Evolutionary conservation across 345 rosid species (phyloP), one percentile per base, ranked within the genome.

Genomic region (Syzygium jambos): DNA sequence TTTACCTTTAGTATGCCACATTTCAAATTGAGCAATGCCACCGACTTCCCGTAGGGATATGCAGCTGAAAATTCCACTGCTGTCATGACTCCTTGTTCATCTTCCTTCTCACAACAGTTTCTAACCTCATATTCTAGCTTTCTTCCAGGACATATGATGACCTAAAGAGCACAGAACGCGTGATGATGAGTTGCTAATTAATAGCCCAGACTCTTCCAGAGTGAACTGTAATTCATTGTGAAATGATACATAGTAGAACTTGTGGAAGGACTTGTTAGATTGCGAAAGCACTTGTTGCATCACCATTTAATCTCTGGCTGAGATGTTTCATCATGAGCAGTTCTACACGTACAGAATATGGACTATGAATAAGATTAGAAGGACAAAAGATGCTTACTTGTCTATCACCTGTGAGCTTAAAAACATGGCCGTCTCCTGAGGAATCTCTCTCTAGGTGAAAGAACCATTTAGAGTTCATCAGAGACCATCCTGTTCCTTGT

Each of bases 1-100:
- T 52, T 17, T 41, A 73, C 90, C 89, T 88, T 77, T 11, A 87
- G 41, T 68, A 49, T 51, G 51, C 86, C 85, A 49, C 88, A 86
- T 51, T 87, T 85, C 68, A 87, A 85, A 85, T 85, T 29, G 23
- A 84, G 87, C 49, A 88, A 65, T 10, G 88, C 89, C 86, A 88
- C 87, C 5, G 89, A 86, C 83, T 86, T 88, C 57, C 89, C 90
- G 14, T 41, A 53, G 84, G 86, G 91, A 83, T 82, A 59, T 78
- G 87, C 89, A 10, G 9, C 86, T 5, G 92, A 88, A 46, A 87
- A 87, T 63, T 88, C 87, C 82, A 90, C 61, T 51, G 57, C 89
- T 23, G 88, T 88, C 87, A 54, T 41, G 68, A 80, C 65, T 30
- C 57, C 51, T 16, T 53, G 57, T 41, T 86, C 87, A 86, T 25